Conservation (phyloP, 1,139 yeast genomes). For the Protomyces inundatus region DNA sequence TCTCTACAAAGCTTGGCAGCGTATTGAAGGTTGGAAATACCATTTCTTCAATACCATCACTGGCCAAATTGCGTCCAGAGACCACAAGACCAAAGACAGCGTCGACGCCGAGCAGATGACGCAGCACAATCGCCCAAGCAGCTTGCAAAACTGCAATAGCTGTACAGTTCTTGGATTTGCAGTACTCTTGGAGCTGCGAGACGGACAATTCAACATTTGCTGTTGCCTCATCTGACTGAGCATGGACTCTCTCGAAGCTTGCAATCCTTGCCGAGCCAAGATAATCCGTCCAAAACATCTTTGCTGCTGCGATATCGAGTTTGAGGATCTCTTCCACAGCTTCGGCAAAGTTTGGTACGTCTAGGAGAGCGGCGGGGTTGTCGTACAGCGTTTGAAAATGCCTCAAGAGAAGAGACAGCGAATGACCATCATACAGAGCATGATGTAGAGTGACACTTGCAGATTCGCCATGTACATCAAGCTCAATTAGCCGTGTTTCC, state of each 20-base stretch:
- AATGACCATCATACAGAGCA: conserved; percentile 33
- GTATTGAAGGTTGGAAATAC: conserved; percentile 33
- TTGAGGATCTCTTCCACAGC: conserved; percentile 3
- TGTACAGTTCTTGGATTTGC: conserved; percentile 24
- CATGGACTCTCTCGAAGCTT: not conserved
- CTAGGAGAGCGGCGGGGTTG: not conserved
- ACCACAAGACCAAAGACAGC: conserved; percentile 32
- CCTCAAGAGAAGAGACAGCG: conserved; percentile 29
- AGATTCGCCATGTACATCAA: not conserved
- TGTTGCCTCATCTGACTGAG: not conserved
- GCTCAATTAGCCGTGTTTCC: not conserved
- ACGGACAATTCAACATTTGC: not conserved
- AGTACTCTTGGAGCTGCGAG: not conserved
- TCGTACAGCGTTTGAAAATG: conserved; percentile 23
- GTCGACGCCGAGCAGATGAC: conserved; percentile 15
- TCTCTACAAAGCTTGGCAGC: conserved; percentile 29
- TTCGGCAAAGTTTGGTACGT: not conserved
- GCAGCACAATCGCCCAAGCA: conserved; percentile 30
- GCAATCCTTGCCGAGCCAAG: not conserved
- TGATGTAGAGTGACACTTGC: conserved; percentile 30
- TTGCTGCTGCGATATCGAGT: not conserved
- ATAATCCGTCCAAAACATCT: conserved; percentile 4
- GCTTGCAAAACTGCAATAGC: conserved; percentile 31
- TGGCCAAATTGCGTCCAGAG: conserved; percentile 26
- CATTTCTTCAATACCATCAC: conserved; percentile 29